Evolutionary conservation across 2,329 filamentous ascomycete species (phyloP).

Genomic region (Dactylellina leptospora): DNA sequence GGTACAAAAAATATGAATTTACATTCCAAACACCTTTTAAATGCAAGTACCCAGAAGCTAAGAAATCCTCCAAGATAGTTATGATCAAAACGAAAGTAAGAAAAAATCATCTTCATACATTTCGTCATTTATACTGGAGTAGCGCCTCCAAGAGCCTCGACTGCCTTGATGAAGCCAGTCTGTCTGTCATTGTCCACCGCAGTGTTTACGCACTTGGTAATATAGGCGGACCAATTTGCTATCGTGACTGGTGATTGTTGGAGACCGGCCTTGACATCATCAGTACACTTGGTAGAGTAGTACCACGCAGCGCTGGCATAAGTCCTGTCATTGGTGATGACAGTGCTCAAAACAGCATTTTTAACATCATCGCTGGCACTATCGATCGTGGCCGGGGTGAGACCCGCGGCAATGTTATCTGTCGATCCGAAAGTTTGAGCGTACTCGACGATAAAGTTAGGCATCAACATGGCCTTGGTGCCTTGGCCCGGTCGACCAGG

Average conservation of each 20-base stretch:
- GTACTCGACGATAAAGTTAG: conserved; percentile 62
- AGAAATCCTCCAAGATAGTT: conserved; percentile 3
- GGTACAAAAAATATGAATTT: conserved; percentile 17
- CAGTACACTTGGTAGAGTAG: conserved; percentile 32
- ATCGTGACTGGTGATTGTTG: conserved; percentile 10
- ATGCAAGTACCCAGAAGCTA: conserved; percentile 27
- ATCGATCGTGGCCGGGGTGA: conserved; percentile 15
- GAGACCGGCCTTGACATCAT: conserved; percentile 29
- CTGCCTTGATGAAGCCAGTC: conserved; percentile 9
- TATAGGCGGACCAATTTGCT: conserved; percentile 22
- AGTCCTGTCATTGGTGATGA: conserved; percentile 23
- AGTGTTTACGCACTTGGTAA: conserved; percentile 28
- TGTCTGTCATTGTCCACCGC: conserved; percentile 4
- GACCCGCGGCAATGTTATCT: conserved; percentile 21
- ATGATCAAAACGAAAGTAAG: neutral
- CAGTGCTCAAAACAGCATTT: conserved; percentile 26
- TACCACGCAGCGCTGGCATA: conserved; percentile 42
- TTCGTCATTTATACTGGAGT: neutral
- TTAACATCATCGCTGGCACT: conserved; percentile 14
- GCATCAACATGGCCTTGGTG: conserved; percentile 73
- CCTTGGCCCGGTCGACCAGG: conserved; percentile 73
- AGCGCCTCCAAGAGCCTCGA: conserved; percentile 24
- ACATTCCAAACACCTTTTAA: conserved; percentile 40
- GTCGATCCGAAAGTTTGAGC: conserved; percentile 40
- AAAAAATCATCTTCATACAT: neutral